Evolutionary conservation across 495 filamentous ascomycete species (phyloP).

Genomic region (Halenospora varia): DNA sequence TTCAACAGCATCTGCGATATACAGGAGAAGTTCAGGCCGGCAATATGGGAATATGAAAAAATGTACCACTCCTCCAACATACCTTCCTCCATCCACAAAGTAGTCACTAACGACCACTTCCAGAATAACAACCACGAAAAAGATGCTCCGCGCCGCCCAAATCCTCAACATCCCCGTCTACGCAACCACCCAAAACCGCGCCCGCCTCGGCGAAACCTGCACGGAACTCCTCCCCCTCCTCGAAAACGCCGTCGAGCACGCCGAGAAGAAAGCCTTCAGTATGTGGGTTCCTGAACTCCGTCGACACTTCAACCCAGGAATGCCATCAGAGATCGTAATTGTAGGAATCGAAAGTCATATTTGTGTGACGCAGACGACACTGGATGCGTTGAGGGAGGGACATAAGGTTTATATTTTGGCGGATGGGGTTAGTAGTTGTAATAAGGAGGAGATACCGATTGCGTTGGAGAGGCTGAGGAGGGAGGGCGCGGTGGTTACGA

Average conservation of each 20-base stretch:
- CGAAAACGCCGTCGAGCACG: slow-evolving; percentile 28
- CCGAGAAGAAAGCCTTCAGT: slow-evolving; percentile 75
- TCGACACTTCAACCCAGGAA: slow-evolving; percentile 33
- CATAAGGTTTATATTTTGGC: slow-evolving; percentile 84
- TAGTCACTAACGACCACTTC: slow-evolving; percentile 6
- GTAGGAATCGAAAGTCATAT: slow-evolving; percentile 94
- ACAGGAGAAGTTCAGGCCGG: slow-evolving; percentile 85
- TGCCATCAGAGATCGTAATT: slow-evolving; percentile 47
- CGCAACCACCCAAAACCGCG: slow-evolving; percentile 77
- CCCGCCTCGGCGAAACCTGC: slow-evolving; percentile 73
- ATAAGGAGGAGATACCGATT: slow-evolving; percentile 73
- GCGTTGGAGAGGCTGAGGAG: slow-evolving; percentile 70
- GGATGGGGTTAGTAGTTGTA: slow-evolving; percentile 87
- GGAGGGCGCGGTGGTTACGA: slow-evolving; percentile 78
- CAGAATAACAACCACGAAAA: slow-evolving; percentile 49
- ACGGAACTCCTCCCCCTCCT: slow-evolving; percentile 45
- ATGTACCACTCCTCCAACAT: slow-evolving; percentile 47
- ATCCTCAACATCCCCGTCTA: slow-evolving; percentile 73
- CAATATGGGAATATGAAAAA: slow-evolving; percentile 78
- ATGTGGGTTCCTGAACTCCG: slow-evolving; percentile 61
- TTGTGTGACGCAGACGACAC: slow-evolving; percentile 87
- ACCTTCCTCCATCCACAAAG: neutral
- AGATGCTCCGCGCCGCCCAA: slow-evolving; percentile 47
- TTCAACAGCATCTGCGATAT: slow-evolving; percentile 80
- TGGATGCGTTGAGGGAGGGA: slow-evolving; percentile 70